Conservation (phyloP, 805 yeast species). For the Yarrowia divulgata region DNA sequence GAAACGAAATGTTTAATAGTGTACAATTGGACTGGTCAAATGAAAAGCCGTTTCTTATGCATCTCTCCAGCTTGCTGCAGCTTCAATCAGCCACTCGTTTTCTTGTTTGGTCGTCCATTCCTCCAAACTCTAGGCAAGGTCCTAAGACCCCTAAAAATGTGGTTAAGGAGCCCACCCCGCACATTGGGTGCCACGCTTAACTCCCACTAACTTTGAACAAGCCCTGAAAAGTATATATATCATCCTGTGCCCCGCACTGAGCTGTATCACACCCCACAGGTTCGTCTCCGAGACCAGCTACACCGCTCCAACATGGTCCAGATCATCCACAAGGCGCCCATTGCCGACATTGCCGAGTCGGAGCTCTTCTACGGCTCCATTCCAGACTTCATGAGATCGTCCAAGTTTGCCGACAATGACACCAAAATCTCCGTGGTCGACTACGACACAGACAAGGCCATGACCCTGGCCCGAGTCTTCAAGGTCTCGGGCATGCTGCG, state of each 20-base stretch:
- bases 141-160: background rate
- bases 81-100: no score
- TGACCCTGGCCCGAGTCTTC: slow-evolving; percentile 31
- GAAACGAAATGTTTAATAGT: no score
- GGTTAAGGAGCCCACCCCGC: slow-evolving; percentile 30
- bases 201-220: background rate
- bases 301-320: slow-evolving; percentile 8
- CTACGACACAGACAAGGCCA: slow-evolving; percentile 26
- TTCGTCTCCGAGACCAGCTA: background rate
- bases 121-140: background rate
- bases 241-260: background rate
- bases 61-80: no score
- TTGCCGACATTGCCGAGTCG: slow-evolving; percentile 6
- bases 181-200: background rate
- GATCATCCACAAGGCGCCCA: slow-evolving; percentile 32
- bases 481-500: slow-evolving; percentile 26
- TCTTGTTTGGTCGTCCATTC: no score
- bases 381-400: slow-evolving; percentile 37
- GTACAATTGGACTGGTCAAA: no score
- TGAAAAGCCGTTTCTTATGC: no score
- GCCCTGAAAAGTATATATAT: background rate
- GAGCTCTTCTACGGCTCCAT: slow-evolving; percentile 40
- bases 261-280: background rate
- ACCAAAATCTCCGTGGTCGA: slow-evolving; percentile 27
- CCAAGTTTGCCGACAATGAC: slow-evolving; percentile 25